These are phyloP conservation scores for Onygena corvina DNA, from an alignment of 2,329 filamentous ascomycete species.

Conservation along the genomic window DNA sequence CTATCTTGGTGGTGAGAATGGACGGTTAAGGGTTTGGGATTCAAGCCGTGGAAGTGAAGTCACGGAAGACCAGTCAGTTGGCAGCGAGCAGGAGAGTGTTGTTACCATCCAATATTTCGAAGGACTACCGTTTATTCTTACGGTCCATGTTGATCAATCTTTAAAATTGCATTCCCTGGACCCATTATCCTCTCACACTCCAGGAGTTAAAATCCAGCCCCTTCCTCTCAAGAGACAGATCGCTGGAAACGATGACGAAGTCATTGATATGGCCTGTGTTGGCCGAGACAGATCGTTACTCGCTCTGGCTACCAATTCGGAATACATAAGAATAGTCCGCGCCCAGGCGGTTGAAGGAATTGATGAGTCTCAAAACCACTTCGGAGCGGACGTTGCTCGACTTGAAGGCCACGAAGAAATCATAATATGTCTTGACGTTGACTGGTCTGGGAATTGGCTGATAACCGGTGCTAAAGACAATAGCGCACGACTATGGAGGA, in stretches of 20 bases:
- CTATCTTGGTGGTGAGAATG: slow-evolving; percentile 75
- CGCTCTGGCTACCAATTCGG: slow-evolving; percentile 86
- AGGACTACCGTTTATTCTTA: slow-evolving; percentile 58
- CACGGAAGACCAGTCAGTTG: slow-evolving; percentile 57
- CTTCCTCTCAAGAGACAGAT: slow-evolving; percentile 60
- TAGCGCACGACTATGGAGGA: slow-evolving; percentile 75
- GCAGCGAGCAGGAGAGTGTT: slow-evolving; percentile 53
- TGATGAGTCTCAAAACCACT: slow-evolving; percentile 45
- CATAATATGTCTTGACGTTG: slow-evolving; percentile 83
- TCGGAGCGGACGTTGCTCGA: slow-evolving; percentile 77
- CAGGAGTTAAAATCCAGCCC: slow-evolving; percentile 41
- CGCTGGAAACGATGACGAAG: slow-evolving; percentile 92
- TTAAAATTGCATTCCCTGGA: slow-evolving; percentile 57
- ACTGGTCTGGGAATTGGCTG: slow-evolving; percentile 96
- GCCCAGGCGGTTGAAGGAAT: slow-evolving; percentile 25
- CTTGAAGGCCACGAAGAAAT: slow-evolving; percentile 90
- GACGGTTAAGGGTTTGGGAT: slow-evolving; percentile 72
- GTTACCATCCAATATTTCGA: slow-evolving; percentile 57
- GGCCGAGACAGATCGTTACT: slow-evolving; percentile 68
- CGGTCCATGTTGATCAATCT: slow-evolving; percentile 81
- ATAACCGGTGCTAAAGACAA: slow-evolving; percentile 96
- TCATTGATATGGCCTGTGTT: slow-evolving; percentile 85
- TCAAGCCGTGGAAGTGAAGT: slow-evolving; percentile 65
- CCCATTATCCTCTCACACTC: slow-evolving; percentile 26
- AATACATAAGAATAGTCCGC: slow-evolving; percentile 80